phyloP scores from a whole-genome alignment of 108 stramenopile genomes.

The Nitzschia sp. region DNA sequence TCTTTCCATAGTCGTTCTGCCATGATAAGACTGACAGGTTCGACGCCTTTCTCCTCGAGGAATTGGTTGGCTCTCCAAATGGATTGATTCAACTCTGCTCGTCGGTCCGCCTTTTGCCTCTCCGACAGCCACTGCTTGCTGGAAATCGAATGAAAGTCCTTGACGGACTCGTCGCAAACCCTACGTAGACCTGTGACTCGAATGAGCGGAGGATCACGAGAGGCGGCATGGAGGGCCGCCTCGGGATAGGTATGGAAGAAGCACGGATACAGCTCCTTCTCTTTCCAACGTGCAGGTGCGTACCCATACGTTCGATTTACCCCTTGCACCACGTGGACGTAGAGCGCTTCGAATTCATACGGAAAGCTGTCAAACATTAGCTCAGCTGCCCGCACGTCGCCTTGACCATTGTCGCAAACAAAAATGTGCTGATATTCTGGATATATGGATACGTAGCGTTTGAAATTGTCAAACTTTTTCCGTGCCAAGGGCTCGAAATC shows the following conservation, averaged over 20 bases:
- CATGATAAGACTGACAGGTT: slow-evolving; percentile 60
- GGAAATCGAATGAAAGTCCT: slow-evolving; percentile 73
- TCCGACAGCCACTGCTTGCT: slow-evolving; percentile 77
- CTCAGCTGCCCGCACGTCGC: slow-evolving; percentile 96
- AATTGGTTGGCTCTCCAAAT: slow-evolving; percentile 74
- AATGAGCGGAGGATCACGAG: slow-evolving; percentile 74
- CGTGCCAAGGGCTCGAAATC: slow-evolving; percentile 89
- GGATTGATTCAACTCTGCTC: slow-evolving; percentile 83
- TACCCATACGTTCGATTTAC: slow-evolving; percentile 75
- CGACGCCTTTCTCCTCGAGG: slow-evolving; percentile 43
- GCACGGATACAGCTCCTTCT: slow-evolving; percentile 73
- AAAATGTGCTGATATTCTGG: slow-evolving; percentile 97
- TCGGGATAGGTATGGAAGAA: slow-evolving; percentile 94
- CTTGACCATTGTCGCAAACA: slow-evolving; percentile 99
- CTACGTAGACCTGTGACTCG: slow-evolving; percentile 71
- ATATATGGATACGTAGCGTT: slow-evolving; percentile 90
- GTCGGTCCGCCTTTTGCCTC: slow-evolving; percentile 68
- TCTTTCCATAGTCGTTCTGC: slow-evolving; percentile 63
- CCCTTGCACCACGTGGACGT: slow-evolving; percentile 90
- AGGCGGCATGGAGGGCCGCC: slow-evolving; percentile 93
- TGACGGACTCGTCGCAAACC: slow-evolving; percentile 82
- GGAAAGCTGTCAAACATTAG: slow-evolving; percentile 91
- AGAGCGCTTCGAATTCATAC: slow-evolving; percentile 79
- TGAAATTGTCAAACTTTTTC: slow-evolving; percentile 95
- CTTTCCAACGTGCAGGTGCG: slow-evolving; percentile 70